These are phyloP conservation scores for Chenopodium album DNA, from an alignment of 148 eudicot species.

Conservation along the genomic window DNA sequence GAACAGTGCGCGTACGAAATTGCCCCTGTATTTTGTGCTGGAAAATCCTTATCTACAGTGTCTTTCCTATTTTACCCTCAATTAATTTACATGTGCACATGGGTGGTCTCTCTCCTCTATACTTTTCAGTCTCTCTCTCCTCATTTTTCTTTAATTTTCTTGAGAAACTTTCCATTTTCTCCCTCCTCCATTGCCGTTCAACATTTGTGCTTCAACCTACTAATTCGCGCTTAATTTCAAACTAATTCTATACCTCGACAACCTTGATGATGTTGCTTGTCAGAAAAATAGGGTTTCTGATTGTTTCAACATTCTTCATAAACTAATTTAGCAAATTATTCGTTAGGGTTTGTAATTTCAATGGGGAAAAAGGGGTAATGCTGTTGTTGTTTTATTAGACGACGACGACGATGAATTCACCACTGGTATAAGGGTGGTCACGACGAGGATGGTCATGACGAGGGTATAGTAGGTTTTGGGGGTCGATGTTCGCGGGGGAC, in stretches of 20 bases:
- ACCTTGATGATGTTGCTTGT: neutral
- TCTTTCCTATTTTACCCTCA: no score
- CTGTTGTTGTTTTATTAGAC: constrained; percentile 21
- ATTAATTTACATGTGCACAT: no score
- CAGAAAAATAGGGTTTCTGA: constrained; percentile 25
- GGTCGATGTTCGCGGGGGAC: no score
- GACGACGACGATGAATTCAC: constrained; percentile 5
- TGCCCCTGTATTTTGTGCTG: no score
- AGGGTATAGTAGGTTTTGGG: no score
- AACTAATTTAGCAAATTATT: neutral
- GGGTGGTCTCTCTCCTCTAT: no score
- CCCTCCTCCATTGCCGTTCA: neutral
- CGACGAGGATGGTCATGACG: no score
- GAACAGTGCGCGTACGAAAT: no score
- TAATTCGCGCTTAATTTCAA: neutral
- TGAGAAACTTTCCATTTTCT: neutral
- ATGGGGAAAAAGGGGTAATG: constrained; percentile 30
- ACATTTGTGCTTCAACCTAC: neutral
- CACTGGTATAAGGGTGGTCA: neutral
- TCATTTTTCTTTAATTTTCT: neutral
- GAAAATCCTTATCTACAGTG: no score
- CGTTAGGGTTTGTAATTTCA: constrained; percentile 8
- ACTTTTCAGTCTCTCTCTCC: neutral
- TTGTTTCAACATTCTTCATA: neutral
- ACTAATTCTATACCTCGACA: neutral